phyloP scores from a whole-genome alignment of 352 stramenopile genomes.

The Globisporangium nodosum region DNA sequence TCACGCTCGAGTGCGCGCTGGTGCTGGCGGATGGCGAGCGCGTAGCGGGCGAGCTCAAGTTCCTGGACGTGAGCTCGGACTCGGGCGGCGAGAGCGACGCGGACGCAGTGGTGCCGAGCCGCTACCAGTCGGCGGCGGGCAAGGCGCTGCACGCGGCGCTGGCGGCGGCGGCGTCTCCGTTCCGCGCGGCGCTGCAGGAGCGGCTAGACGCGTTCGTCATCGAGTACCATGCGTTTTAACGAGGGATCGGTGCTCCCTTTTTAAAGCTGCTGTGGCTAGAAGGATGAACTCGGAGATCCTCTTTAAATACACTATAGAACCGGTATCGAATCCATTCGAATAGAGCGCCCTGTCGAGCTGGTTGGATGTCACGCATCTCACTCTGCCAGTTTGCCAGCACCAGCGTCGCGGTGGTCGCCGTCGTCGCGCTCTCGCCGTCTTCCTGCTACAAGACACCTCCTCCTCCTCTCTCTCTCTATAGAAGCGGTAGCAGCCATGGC shows the following conservation, averaged over 20 bases:
- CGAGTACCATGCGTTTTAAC: slow-evolving; percentile 73
- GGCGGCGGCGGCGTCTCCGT: slow-evolving; percentile 38
- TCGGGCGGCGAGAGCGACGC: slow-evolving; percentile 64
- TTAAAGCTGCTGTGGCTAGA: neutral
- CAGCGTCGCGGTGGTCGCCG: too few relatives aligned
- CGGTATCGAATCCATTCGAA: neutral
- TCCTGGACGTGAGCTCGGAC: slow-evolving; percentile 81
- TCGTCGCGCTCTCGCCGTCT: neutral
- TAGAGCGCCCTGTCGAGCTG: neutral
- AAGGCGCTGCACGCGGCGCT: slow-evolving; percentile 68
- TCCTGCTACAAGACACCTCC: neutral
- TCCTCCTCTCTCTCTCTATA: neutral
- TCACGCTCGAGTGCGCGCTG: slow-evolving; percentile 45
- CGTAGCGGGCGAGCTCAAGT: slow-evolving; percentile 59
- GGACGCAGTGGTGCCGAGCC: slow-evolving; percentile 56
- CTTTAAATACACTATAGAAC: neutral
- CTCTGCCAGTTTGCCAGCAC: neutral
- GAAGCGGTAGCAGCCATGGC: slow-evolving; percentile 4
- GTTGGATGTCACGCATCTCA: neutral
- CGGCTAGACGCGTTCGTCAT: slow-evolving; percentile 58
- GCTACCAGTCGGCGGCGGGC: slow-evolving; percentile 61
- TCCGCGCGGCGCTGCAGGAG: slow-evolving; percentile 48
- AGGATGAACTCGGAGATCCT: neutral
- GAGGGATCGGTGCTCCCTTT: neutral
- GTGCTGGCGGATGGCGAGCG: slow-evolving; percentile 19